Evolutionary conservation across 2,329 filamentous ascomycete species (phyloP).

Genomic region (Exophiala calicioides): DNA sequence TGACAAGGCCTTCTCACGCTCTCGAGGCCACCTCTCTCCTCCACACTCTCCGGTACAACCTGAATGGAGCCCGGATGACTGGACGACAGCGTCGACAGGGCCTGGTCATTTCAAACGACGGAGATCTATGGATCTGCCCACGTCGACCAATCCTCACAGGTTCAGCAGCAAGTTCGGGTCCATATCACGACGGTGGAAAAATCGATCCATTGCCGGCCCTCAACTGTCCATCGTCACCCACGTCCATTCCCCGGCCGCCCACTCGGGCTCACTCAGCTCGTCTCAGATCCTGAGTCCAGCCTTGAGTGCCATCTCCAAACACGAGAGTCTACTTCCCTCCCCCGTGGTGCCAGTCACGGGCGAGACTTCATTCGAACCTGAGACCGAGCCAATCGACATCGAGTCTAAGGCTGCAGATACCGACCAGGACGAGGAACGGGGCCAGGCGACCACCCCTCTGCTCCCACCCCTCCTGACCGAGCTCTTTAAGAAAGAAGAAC

Average conservation of each 20-base stretch:
- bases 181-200: slow-evolving; percentile 56
- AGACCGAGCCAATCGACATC: slow-evolving; percentile 53
- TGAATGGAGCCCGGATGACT: slow-evolving; percentile 26
- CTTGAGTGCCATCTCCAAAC: slow-evolving; percentile 39
- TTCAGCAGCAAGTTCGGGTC: slow-evolving; percentile 63
- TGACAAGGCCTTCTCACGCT: slow-evolving; percentile 32
- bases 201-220: slow-evolving; percentile 50
- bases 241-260: slow-evolving; percentile 51
- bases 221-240: slow-evolving; percentile 64
- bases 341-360: slow-evolving; percentile 66
- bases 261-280: slow-evolving; percentile 44
- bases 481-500: slow-evolving; percentile 52
- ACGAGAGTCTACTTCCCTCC: slow-evolving; percentile 59
- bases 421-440: slow-evolving; percentile 56
- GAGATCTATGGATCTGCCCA: slow-evolving; percentile 59
- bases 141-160: slow-evolving; percentile 64
- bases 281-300: slow-evolving; percentile 42
- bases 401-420: slow-evolving; percentile 55
- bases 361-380: slow-evolving; percentile 49
- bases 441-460: slow-evolving; percentile 77
- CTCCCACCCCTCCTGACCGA: slow-evolving; percentile 77
- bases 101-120: slow-evolving; percentile 57
- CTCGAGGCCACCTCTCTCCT: slow-evolving; percentile 14
- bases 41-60: slow-evolving; percentile 20
- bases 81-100: slow-evolving; percentile 10